Evolutionary conservation across 768 basidiomycete genomes (phyloP).

Genomic region (Lyophyllum semitale): DNA sequence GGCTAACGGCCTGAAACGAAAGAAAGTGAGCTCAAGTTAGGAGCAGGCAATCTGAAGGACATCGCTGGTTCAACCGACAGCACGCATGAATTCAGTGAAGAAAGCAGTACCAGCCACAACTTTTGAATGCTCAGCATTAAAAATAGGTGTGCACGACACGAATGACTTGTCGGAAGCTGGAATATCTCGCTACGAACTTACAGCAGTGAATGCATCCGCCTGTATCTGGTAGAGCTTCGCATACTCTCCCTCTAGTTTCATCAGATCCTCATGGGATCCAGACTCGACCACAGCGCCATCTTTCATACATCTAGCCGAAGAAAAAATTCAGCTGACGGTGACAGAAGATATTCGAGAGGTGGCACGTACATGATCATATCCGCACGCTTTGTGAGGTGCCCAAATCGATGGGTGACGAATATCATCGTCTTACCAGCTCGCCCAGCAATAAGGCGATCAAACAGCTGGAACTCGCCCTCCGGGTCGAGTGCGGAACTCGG

Average conservation of each 20-base stretch:
- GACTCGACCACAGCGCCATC: conserved; percentile 32
- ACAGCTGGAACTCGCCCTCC: conserved; percentile 38
- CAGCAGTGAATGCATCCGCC: conserved; percentile 29
- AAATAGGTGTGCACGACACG: too few species aligned
- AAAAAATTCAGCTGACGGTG: not conserved
- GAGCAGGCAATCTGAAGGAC: too few species aligned
- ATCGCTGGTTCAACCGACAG: too few species aligned
- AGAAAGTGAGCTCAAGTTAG: too few species aligned
- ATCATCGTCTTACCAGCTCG: conserved; percentile 41
- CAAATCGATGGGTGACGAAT: conserved; percentile 40
- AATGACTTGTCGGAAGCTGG: too few species aligned
- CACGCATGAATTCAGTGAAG: too few species aligned
- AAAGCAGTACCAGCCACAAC: too few species aligned
- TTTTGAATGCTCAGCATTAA: too few species aligned
- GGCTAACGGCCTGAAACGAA: too few species aligned
- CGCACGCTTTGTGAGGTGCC: conserved; percentile 36
- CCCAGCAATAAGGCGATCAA: conserved; percentile 28
- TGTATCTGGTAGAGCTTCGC: conserved; percentile 34
- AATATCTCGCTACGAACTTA: not conserved
- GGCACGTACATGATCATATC: conserved; percentile 35
- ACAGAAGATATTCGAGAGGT: not conserved
- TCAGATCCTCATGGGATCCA: conserved; percentile 35
- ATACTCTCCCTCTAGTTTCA: conserved; percentile 33
- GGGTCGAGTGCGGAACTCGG: conserved; percentile 49
- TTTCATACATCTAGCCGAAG: conserved; percentile 34